These are phyloP conservation scores for Sideroxylon spinosum DNA, from an alignment of 179 eudicot species.

Conservation along the genomic window DNA sequence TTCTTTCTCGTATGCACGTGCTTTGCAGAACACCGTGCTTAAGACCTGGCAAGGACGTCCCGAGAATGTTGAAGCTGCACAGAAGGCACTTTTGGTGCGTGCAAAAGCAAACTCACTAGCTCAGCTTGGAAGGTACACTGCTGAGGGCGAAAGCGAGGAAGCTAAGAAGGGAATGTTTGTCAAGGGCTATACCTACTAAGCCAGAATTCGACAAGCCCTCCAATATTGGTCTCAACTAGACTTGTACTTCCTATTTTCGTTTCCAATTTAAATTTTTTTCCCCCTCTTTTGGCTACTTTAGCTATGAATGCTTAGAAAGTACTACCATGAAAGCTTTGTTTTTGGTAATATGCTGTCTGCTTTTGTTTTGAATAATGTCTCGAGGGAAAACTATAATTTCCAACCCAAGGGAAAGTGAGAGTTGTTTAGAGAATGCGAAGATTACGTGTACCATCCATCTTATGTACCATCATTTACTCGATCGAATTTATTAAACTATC, in stretches of 20 bases:
- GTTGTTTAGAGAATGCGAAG: neutral
- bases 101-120: conserved; percentile 59
- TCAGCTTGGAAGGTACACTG: conserved; percentile 47
- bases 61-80: conserved; percentile 48
- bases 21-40: conserved; percentile 47
- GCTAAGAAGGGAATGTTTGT: conserved; percentile 61
- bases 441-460: neutral
- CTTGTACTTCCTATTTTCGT: neutral
- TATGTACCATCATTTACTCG: too few species aligned
- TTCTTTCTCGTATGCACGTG: conserved; percentile 59
- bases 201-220: neutral
- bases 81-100: conserved; percentile 41
- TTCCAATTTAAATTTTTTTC: too few species aligned
- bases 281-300: too few species aligned
- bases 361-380: conserved; percentile 11
- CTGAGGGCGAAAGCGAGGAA: conserved; percentile 49
- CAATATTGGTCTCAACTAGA: neutral
- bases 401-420: neutral
- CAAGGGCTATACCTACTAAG: conserved; percentile 52
- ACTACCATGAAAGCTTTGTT: neutral
- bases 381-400: neutral
- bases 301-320: conserved; percentile 9
- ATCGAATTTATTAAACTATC: too few species aligned
- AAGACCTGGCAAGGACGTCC: conserved; percentile 58
- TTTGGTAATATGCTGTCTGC: neutral